These are phyloP conservation scores for Acer campestre DNA, from an alignment of 345 rosid genomes.

Conservation along the genomic window DNA sequence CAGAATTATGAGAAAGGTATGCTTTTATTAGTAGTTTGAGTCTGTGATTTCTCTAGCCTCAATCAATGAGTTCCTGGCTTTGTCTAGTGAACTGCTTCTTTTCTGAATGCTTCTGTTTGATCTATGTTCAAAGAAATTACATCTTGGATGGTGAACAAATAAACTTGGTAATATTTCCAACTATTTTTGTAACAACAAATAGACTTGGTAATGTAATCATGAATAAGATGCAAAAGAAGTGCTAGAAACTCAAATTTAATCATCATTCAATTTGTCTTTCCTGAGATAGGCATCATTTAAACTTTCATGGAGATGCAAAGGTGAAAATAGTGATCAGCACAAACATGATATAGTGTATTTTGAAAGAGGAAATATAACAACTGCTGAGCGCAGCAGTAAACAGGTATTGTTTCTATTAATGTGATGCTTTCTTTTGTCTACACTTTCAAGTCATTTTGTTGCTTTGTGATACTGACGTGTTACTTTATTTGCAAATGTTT, in stretches of 20 bases:
- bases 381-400: slow-evolving; percentile 90
- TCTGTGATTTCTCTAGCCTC: background rate
- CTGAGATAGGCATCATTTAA: slow-evolving; percentile 89
- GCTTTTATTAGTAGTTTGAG: background rate
- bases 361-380: slow-evolving; percentile 89
- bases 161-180: background rate
- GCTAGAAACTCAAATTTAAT: slow-evolving; percentile 12
- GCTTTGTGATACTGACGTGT: background rate
- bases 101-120: slow-evolving; percentile 9
- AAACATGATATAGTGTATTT: slow-evolving; percentile 94
- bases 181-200: background rate
- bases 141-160: background rate
- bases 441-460: background rate
- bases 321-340: slow-evolving; percentile 82
- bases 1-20: slow-evolving; percentile 83
- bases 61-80: background rate
- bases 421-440: slow-evolving; percentile 3
- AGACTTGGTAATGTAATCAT: background rate
- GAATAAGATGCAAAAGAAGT: slow-evolving; percentile 4
- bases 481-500: slow-evolving; percentile 1
- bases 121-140: background rate
- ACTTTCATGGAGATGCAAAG: slow-evolving; percentile 94
- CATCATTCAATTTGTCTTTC: slow-evolving; percentile 24
- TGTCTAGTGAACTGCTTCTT: background rate
- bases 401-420: slow-evolving; percentile 53